phyloP scores from a whole-genome alignment of 495 filamentous ascomycete genomes.

The Elasticomyces elasticus region DNA sequence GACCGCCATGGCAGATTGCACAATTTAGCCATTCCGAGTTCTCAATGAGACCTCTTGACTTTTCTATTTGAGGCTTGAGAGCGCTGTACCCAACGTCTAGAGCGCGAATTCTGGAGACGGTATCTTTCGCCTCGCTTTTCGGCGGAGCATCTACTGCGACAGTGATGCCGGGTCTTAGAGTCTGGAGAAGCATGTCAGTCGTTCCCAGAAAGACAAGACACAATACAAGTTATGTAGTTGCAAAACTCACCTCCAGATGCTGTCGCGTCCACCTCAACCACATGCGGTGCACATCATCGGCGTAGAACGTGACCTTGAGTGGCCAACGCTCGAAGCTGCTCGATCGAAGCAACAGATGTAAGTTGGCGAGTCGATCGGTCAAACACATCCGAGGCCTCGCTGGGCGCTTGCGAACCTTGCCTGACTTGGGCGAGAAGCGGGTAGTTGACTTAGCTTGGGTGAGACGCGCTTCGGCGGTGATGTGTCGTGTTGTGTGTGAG shows the following conservation, averaged over 20 bases:
- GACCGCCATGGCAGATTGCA: constrained; percentile 47
- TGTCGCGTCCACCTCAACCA: constrained; percentile 52
- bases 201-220: neutral
- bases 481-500: constrained; percentile 62
- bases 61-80: constrained; percentile 59
- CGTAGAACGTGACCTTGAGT: constrained; percentile 73
- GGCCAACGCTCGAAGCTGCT: constrained; percentile 72
- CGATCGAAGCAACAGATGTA: constrained; percentile 70
- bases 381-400: constrained; percentile 48
- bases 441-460: constrained; percentile 30
- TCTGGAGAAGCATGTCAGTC: neutral
- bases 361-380: constrained; percentile 54
- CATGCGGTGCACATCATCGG: constrained; percentile 49
- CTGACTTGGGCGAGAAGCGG: constrained; percentile 19
- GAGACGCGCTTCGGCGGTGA: constrained; percentile 48
- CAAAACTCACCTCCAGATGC: neutral
- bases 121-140: neutral
- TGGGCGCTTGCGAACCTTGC: constrained; percentile 26
- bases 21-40: constrained; percentile 35
- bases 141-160: neutral
- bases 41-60: constrained; percentile 52
- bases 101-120: constrained; percentile 14
- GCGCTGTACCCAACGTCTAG: constrained; percentile 57
- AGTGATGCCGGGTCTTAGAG: constrained; percentile 7
- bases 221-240: neutral